Base-by-base conservation (phyloP, 176 grass and related monocot species). In the Alloteropsis semialata region DNA sequence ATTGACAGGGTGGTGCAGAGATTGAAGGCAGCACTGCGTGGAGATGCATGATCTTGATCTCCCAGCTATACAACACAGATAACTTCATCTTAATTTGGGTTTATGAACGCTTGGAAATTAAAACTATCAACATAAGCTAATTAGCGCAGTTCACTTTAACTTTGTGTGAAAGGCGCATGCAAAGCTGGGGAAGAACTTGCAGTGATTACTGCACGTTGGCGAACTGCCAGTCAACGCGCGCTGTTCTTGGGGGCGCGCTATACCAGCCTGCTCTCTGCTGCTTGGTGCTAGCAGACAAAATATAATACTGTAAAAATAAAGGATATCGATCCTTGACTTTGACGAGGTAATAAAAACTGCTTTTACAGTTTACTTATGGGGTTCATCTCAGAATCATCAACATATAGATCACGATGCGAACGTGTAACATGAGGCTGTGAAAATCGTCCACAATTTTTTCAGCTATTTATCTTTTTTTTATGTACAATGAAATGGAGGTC, bases 1-100 rank as follows among this genome's bases (percentile, higher is more conserved):
- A 86, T 90, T 65, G 84, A 74, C 14, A 79, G 78, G 84, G 79
- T 90, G n/a, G 79, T 82, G 59, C 88, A 86, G 49, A 34, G 79
- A 48, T 65, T 90, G 5, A 86, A 49, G 84, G 84, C 37, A 66
- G 60, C 74, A 19, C 21, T 90, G 32, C 49, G 74, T 33, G 82
- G 82, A 71, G 36, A 38, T 19, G 36, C 54, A 41, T 57, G 60
- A 65, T 24, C 38, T 5, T 39, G 17, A 74, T n/a, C 22, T 28
- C n/a, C 1, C 3, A 12, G 4, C 6, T 17, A 48, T 9, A 24
- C 10, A 10, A 27, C 8, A 45, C 3, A 19, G 21, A 11, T 34
- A 49, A n/a, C 8, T 14, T 53, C 30, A 57, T 38, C 34, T 58
- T 29, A 71, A 48, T 28, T 36, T 65, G 28, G 43, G 12, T 29